Base-by-base conservation (phyloP, 805 yeast genomes). In the Wickerhamiella sergipiensis region DNA sequence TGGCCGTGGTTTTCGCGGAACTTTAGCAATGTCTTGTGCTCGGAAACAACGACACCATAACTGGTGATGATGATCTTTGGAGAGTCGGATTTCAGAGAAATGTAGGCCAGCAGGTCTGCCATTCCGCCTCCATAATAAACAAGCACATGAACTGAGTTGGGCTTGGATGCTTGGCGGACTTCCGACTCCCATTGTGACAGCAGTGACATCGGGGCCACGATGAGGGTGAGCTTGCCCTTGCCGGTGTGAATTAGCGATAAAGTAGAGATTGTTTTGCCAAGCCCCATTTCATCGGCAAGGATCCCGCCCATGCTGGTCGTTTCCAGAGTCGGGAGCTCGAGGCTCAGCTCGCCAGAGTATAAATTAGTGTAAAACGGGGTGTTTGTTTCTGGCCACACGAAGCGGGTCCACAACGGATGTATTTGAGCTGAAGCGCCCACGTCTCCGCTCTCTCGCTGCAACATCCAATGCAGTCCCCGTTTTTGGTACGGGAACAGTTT, bases 221-320 rank as follows among this genome's bases (percentile, higher is more conserved):
- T 75, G 46, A 89, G 70, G 0, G 96, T 89, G 0, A 53, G 51
- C 24, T 54, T 52, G 9, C 40, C n/a, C 6, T n/a, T 17, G 1
- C 54, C 56, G 0, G 85, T 73, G 51, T 83, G 78, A 12, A 89
- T 72, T 47, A 90, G 67, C 0, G 96, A 75, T 49, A 87, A 66
- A 0, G 95, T 79, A 1, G 95, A 83, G 22, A 89, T 83, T 0
- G 97, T 89, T 62, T 89, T 89, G 43, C 97, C 97, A 8, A 89
- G 71, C 0, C 97, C 97, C 97, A 89, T 89, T 64, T 89, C 97
- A 68, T 89, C 97, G 0, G 97, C 95, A 15, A 89, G 68, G 19
- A 89, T 84, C 2, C 97, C 97, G 38, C 97, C 97, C 47, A 73
- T 71, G 47, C 81, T 74, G 18, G 75, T 60, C 1, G 81, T 71